A percentile compares a stretch with the other conserved stretches of the same genome.
Evolutionary conservation across 2,329 filamentous ascomycete genomes (phyloP).

Genomic region (Venturia effusa): DNA sequence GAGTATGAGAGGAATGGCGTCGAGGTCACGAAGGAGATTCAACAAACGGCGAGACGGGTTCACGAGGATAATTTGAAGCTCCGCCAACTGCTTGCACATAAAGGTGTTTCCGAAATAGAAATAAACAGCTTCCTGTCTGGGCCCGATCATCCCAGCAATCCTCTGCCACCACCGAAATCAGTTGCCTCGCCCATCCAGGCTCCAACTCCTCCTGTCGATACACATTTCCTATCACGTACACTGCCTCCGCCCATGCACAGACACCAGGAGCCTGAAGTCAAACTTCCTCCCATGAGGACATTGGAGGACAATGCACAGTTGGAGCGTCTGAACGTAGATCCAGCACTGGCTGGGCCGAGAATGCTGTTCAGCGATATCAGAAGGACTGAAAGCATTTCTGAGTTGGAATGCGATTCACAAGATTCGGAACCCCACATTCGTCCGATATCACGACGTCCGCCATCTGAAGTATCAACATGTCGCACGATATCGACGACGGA

Average conservation of each 20-base stretch:
- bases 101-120: conserved; percentile 8
- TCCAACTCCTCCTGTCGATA: background rate
- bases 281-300: background rate
- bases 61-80: conserved; percentile 39
- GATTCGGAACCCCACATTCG: conserved; percentile 3
- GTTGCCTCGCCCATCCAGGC: background rate
- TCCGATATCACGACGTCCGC: background rate
- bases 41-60: conserved; percentile 40
- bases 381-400: background rate
- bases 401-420: background rate
- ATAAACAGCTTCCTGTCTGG: conserved; percentile 1
- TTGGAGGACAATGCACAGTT: background rate
- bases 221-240: background rate
- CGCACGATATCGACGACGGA: background rate
- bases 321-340: background rate
- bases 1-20: conserved; percentile 39
- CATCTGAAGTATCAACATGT: background rate
- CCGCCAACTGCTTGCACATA: conserved; percentile 27
- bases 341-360: background rate
- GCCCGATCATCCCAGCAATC: background rate
- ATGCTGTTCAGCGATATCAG: background rate
- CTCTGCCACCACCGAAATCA: conserved; percentile 1
- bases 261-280: background rate
- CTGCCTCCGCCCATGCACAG: background rate
- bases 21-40: conserved; percentile 43